These are phyloP conservation scores for Candida anutae DNA, from an alignment of 1,139 yeast species.

Conservation along the genomic window DNA sequence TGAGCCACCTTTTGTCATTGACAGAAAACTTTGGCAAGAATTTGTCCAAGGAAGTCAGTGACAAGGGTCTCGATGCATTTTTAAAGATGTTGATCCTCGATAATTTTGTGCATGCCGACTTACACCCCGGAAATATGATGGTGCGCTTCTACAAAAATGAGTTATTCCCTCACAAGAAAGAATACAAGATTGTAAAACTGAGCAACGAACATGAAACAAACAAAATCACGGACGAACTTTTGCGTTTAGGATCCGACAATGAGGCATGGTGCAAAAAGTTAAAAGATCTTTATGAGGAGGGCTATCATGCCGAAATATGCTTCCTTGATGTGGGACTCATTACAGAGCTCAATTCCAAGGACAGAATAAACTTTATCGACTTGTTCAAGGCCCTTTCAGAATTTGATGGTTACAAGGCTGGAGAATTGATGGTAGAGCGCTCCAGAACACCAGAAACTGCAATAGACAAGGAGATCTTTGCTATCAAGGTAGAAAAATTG, in stretches of 20 bases:
- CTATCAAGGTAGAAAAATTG: slow-evolving; percentile 75
- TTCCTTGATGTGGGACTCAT: slow-evolving; percentile 90
- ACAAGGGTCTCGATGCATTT: slow-evolving; percentile 84
- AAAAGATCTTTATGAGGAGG: slow-evolving; percentile 43
- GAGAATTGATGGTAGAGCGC: slow-evolving; percentile 90
- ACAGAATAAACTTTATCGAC: slow-evolving; percentile 80
- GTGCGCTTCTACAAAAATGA: slow-evolving; percentile 60
- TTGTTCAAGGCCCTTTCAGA: slow-evolving; percentile 81
- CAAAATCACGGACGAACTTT: slow-evolving; percentile 40
- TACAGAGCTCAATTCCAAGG: slow-evolving; percentile 73
- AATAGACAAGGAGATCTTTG: slow-evolving; percentile 74
- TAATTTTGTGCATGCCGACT: slow-evolving; percentile 91
- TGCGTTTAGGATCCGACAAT: slow-evolving; percentile 25
- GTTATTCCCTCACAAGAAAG: slow-evolving; percentile 35
- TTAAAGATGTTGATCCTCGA: slow-evolving; percentile 87
- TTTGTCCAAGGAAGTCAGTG: slow-evolving; percentile 71
- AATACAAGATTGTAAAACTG: slow-evolving; percentile 39
- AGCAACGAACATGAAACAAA: slow-evolving; percentile 42
- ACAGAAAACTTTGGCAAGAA: slow-evolving; percentile 40
- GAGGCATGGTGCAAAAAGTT: slow-evolving; percentile 48
- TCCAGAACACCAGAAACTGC: slow-evolving; percentile 94
- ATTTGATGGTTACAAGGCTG: slow-evolving; percentile 92
- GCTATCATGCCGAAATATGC: slow-evolving; percentile 80
- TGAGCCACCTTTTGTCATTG: slow-evolving; percentile 53
- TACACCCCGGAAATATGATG: slow-evolving; percentile 94